These are phyloP conservation scores for Apophysomyces sp. DNA, from an alignment of 371 early-diverging fungal genomes.

Conservation along the genomic window DNA sequence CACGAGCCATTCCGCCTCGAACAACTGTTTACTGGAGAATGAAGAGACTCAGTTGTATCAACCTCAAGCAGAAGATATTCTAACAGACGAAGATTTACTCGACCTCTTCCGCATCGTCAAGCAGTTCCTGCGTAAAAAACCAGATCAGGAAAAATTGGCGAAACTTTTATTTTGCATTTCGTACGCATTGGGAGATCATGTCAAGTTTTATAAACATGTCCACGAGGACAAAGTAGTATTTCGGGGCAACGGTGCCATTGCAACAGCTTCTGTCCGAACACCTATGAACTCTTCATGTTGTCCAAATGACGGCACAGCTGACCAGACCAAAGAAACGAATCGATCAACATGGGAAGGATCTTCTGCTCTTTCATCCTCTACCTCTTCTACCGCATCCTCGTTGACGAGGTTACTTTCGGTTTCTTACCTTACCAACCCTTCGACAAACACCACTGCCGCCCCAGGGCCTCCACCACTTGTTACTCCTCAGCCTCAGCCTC, in stretches of 20 bases:
- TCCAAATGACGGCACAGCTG: neutral
- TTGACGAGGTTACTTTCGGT: slow-evolving; percentile 29
- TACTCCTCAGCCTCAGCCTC: neutral
- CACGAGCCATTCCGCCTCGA: neutral
- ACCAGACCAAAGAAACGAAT: slow-evolving; percentile 10
- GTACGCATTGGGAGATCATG: slow-evolving; percentile 41
- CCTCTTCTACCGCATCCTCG: slow-evolving; percentile 11
- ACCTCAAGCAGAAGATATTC: slow-evolving; percentile 47
- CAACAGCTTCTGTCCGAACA: slow-evolving; percentile 27
- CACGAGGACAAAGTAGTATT: slow-evolving; percentile 41
- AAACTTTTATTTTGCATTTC: slow-evolving; percentile 44
- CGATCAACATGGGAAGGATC: slow-evolving; percentile 20
- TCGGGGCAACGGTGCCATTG: slow-evolving; percentile 14
- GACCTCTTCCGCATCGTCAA: slow-evolving; percentile 44
- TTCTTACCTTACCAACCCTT: slow-evolving; percentile 26
- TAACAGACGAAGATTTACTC: slow-evolving; percentile 41
- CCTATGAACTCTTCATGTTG: slow-evolving; percentile 28
- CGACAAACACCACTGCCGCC: slow-evolving; percentile 2
- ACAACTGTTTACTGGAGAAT: neutral
- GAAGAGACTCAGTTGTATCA: slow-evolving; percentile 24
- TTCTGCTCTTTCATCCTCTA: slow-evolving; percentile 6
- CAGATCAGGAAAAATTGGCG: slow-evolving; percentile 35
- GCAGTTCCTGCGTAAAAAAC: slow-evolving; percentile 37
- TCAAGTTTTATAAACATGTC: slow-evolving; percentile 34
- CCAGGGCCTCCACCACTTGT: slow-evolving; percentile 5